Conservation (phyloP, 805 yeast species). For the Starmerella apis region DNA sequence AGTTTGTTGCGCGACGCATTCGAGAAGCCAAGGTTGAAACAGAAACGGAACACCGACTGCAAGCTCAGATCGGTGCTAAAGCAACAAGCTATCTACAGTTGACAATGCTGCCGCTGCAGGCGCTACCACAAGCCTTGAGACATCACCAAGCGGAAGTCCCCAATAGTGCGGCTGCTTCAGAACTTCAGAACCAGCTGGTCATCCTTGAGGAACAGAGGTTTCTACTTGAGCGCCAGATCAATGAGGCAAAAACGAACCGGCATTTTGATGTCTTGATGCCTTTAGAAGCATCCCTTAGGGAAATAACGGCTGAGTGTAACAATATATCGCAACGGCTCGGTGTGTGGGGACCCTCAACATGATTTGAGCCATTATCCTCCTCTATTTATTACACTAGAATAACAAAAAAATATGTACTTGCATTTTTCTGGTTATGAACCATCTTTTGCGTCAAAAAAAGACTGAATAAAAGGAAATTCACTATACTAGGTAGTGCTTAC, state of each 20-base stretch:
- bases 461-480: not conserved
- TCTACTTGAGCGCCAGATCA: conserved; percentile 55
- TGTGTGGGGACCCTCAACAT: conserved; percentile 34
- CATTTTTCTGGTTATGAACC: not conserved
- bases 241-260: conserved; percentile 51
- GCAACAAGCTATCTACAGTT: conserved; percentile 55
- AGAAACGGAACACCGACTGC: conserved; percentile 39
- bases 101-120: conserved; percentile 53
- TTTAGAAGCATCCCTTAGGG: conserved; percentile 47
- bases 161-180: conserved; percentile 23
- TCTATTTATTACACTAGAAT: not conserved
- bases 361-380: not conserved
- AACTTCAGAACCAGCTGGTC: conserved; percentile 49
- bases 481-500: not conserved
- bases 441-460: not conserved
- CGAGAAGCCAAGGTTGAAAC: conserved; percentile 32
- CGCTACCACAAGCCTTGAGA: conserved; percentile 38
- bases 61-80: conserved; percentile 46
- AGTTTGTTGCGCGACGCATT: conserved; percentile 39
- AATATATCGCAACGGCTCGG: conserved; percentile 46
- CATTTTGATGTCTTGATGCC: conserved; percentile 66
- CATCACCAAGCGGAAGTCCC: conserved; percentile 7
- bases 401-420: not conserved
- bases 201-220: conserved; percentile 78
- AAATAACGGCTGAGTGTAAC: conserved; percentile 40